These are phyloP conservation scores for Debaryomyces robertsiae DNA, from an alignment of 1,139 yeast genomes.

Conservation along the genomic window DNA sequence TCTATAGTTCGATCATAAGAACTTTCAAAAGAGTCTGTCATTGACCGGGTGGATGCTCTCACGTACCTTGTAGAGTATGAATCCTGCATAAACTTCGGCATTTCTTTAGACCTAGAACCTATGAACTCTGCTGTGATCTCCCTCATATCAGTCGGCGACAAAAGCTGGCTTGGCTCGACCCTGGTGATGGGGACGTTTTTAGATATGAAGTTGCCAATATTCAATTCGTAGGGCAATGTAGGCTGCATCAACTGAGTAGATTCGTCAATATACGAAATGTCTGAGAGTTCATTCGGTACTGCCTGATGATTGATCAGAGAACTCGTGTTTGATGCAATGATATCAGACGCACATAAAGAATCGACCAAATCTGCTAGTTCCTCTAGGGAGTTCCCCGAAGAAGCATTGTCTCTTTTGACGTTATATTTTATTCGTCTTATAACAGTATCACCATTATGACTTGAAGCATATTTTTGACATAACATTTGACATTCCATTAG, in stretches of 20 bases:
- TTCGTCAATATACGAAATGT: constrained; percentile 32
- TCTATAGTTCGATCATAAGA: constrained; percentile 18
- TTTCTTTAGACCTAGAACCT: constrained; percentile 30
- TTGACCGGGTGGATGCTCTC: constrained; percentile 19
- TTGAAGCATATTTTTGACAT: constrained; percentile 37
- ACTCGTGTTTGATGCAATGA: constrained; percentile 30
- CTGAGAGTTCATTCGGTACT: constrained; percentile 41
- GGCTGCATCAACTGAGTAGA: constrained; percentile 23
- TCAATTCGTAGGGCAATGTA: constrained; percentile 37
- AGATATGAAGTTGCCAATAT: constrained; percentile 32
- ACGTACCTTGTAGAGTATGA: constrained; percentile 17
- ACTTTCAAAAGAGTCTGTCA: constrained; percentile 6
- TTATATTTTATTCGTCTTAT: constrained; percentile 4
- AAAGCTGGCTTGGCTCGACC: constrained; percentile 10
- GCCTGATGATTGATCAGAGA: constrained; percentile 42
- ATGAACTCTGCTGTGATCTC: constrained; percentile 21
- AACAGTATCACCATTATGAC: background rate
- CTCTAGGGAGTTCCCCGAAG: constrained; percentile 9
- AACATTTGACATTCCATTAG: constrained; percentile 59
- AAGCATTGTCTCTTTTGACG: constrained; percentile 5
- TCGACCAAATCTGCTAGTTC: constrained; percentile 28
- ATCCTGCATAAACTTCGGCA: constrained; percentile 22
- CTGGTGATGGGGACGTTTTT: background rate
- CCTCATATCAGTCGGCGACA: constrained; percentile 20
- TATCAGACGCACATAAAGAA: constrained; percentile 40